Base-by-base conservation (phyloP, 129 eudicot species). In the Artemisia argyi region DNA sequence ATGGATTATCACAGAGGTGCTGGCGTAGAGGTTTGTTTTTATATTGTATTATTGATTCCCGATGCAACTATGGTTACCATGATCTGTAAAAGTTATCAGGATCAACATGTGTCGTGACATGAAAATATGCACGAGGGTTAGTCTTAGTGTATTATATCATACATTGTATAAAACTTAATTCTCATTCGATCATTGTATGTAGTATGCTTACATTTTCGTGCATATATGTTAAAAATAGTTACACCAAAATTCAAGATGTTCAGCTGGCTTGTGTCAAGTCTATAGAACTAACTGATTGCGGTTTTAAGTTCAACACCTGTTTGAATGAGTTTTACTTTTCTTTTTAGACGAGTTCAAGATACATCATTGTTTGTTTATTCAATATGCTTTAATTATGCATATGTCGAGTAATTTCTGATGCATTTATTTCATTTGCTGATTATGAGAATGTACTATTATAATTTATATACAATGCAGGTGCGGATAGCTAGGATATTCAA, bases 1-100 rank as follows among this genome's bases (percentile, higher is more conserved):
- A 87, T 91, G 91, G 97, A 91, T 54, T 91, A 87, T 73, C 97
- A 91, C 69, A 79, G 91, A 42, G 97, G 91, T 72, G 95, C 88
- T 57, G 89, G 83, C 35, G 91, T 90, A 66, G 95, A 90, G 97
- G 97, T 90, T 30, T n/a, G 77, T 80, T 60, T 13, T 32, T 35
- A 24, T 24, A 24, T 24, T 24, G 28, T 24, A 24, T 24, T 24
- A 24, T 1, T 24, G 28, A 24, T 24, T 24, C 28, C 28, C 28
- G 28, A 24, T 24, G 28, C 28, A 2, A 24, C 28, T 24, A 24
- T 24, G 28, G 28, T 24, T 24, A 24, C 28, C 28, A 24, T 1
- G 28, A 24, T 24, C 28, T 24, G 28, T 24, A 24, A 24, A 24
- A 24, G 28, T 24, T 24, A 24, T 24, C 28, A 24, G 28, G 2